A percentile compares a stretch with the other conserved stretches of the same genome.
Evolutionary conservation across 495 filamentous ascomycete species (phyloP).

Genomic region (Ramalina intermedia): DNA sequence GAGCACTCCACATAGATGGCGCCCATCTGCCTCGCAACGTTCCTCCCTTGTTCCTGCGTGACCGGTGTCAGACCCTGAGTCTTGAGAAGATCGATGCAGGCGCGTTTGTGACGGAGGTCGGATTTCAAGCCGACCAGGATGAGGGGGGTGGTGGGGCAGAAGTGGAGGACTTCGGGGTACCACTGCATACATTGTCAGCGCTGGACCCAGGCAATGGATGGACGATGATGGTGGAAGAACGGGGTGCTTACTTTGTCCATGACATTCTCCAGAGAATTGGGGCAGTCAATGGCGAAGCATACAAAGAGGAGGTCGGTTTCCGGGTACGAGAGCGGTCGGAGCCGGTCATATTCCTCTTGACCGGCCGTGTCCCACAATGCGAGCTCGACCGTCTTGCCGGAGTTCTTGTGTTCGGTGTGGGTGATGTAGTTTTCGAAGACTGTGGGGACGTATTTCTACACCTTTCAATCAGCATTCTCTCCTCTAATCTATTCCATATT

Average conservation of each 20-base stretch:
- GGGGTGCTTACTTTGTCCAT: constrained; percentile 73
- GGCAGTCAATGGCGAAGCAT: constrained; percentile 98
- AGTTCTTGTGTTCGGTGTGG: constrained; percentile 70
- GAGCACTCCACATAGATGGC: constrained; percentile 95
- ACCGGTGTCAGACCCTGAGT: constrained; percentile 94
- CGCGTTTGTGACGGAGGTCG: constrained; percentile 83
- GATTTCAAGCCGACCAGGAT: constrained; percentile 94
- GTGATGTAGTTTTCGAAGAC: constrained; percentile 99
- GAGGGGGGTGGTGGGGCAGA: constrained; percentile 92
- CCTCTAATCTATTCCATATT: neutral
- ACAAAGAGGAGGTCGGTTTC: constrained; percentile 97
- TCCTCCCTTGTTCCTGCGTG: constrained; percentile 72
- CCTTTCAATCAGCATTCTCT: constrained; percentile 5
- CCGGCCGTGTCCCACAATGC: constrained; percentile 98
- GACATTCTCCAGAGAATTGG: constrained; percentile 93
- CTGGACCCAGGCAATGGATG: neutral
- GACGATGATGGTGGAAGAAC: neutral
- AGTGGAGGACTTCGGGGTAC: constrained; percentile 98
- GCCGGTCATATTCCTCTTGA: constrained; percentile 94
- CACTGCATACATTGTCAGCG: constrained; percentile 43
- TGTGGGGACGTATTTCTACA: constrained; percentile 96
- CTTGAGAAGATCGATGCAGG: constrained; percentile 94
- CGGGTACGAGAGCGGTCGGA: constrained; percentile 90
- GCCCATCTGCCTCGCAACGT: constrained; percentile 81
- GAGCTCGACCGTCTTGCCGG: constrained; percentile 87